Evolutionary conservation across 352 stramenopile species (phyloP).

Genomic region (Phytophthora fragariaefolia): DNA sequence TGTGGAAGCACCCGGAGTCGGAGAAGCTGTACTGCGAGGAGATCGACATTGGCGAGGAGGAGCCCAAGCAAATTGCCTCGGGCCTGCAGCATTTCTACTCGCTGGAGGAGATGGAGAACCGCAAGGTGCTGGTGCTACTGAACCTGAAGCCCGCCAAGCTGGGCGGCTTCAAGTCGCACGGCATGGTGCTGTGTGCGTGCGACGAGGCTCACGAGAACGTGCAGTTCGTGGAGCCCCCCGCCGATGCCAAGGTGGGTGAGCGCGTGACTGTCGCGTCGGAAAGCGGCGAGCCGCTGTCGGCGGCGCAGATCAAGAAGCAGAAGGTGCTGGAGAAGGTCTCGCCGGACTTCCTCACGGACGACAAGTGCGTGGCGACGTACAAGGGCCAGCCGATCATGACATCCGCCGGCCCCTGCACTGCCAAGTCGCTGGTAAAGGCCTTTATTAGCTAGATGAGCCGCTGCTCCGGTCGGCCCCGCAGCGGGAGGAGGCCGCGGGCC

Average conservation of each 20-base stretch:
- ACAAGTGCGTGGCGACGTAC: slow-evolving; percentile 74
- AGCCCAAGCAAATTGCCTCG: slow-evolving; percentile 95
- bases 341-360: slow-evolving; percentile 75
- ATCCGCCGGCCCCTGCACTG: slow-evolving; percentile 62
- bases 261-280: slow-evolving; percentile 89
- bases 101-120: slow-evolving; percentile 94
- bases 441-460: slow-evolving; percentile 70
- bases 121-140: slow-evolving; percentile 96
- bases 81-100: slow-evolving; percentile 96
- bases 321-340: slow-evolving; percentile 86
- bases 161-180: slow-evolving; percentile 95
- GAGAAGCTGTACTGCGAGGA: slow-evolving; percentile 99
- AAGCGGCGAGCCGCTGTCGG: slow-evolving; percentile 72
- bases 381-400: slow-evolving; percentile 81
- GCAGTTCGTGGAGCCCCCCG: slow-evolving; percentile 94
- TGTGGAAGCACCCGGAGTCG: slow-evolving; percentile 86
- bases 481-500: slow-evolving; percentile 11
- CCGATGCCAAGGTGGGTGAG: slow-evolving; percentile 93
- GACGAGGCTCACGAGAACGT: slow-evolving; percentile 91
- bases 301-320: slow-evolving; percentile 89
- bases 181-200: slow-evolving; percentile 97
- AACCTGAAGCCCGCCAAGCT: slow-evolving; percentile 99
- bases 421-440: slow-evolving; percentile 66
- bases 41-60: slow-evolving; percentile 96
- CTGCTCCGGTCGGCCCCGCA: slow-evolving; percentile 2